Conservation (phyloP, 2,329 filamentous ascomycete species). For the Tolypocladium tropicale region DNA sequence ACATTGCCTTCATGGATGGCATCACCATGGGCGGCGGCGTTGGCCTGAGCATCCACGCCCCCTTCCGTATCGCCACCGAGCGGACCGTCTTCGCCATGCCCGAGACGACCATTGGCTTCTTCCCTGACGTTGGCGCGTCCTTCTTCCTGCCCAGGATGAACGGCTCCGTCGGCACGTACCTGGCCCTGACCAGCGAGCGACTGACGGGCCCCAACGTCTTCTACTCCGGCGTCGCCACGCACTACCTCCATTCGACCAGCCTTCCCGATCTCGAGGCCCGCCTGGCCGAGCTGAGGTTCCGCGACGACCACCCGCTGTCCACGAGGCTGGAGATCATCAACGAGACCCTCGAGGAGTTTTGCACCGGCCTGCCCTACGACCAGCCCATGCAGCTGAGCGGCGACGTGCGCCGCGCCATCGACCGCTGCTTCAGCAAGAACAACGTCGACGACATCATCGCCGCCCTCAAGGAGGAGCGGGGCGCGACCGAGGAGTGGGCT, state of each 20-base stretch:
- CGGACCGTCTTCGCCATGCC: slow-evolving; percentile 96
- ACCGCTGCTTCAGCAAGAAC: slow-evolving; percentile 66
- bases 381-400: slow-evolving; percentile 59
- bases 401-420: slow-evolving; percentile 67
- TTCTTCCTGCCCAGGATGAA: slow-evolving; percentile 92
- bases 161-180: slow-evolving; percentile 79
- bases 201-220: slow-evolving; percentile 77
- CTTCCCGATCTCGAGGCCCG: slow-evolving; percentile 73
- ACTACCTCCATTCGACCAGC: slow-evolving; percentile 88
- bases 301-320: slow-evolving; percentile 56
- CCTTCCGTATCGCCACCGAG: slow-evolving; percentile 93
- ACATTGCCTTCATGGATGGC: slow-evolving; percentile 92
- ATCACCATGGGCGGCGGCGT: slow-evolving; percentile 98
- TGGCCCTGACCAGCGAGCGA: slow-evolving; percentile 81
- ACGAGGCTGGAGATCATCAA: slow-evolving; percentile 66
- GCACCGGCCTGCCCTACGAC: slow-evolving; percentile 71
- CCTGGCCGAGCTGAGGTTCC: slow-evolving; percentile 81
- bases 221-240: slow-evolving; percentile 86
- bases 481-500: slow-evolving; percentile 62
- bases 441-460: slow-evolving; percentile 59
- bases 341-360: slow-evolving; percentile 84
- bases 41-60: slow-evolving; percentile 86
- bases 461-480: slow-evolving; percentile 47
- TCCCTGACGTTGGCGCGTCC: slow-evolving; percentile 92
- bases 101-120: slow-evolving; percentile 96